Percentiles rank a stretch among this genome's conserved stretches.
Conservation (phyloP, 441 rosid species). For the Sinapis alba region DNA sequence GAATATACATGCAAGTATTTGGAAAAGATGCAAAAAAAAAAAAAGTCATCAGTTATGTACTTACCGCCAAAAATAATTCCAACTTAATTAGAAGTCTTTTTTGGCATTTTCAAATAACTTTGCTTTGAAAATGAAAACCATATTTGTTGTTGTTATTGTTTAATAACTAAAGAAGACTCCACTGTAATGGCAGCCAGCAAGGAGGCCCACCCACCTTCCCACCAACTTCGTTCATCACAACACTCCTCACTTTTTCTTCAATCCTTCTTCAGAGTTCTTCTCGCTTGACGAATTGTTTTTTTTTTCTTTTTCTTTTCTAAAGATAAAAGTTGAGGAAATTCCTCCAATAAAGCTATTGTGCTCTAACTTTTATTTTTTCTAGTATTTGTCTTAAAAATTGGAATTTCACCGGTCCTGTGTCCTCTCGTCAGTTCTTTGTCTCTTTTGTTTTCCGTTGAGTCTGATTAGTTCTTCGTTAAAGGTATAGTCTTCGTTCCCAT, state of each 20-base stretch:
- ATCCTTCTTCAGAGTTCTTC: constrained; percentile 12
- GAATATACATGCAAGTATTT: neutral
- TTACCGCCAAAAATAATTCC: neutral
- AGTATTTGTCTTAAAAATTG: neutral
- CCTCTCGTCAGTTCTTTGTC: neutral
- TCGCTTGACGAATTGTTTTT: neutral
- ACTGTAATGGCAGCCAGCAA: constrained; percentile 16
- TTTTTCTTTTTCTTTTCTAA: neutral
- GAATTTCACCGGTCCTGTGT: neutral
- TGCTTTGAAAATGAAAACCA: neutral
- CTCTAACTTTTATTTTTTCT: neutral
- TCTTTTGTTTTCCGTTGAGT: neutral
- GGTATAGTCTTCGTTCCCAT: constrained; percentile 21
- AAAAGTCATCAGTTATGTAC: neutral
- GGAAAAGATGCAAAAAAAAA: neutral
- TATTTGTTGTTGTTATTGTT: neutral
- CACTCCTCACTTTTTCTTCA: constrained; percentile 8
- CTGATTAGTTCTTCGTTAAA: constrained; percentile 4
- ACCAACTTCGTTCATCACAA: constrained; percentile 29
- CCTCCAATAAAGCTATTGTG: constrained; percentile 8
- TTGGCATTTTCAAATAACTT: neutral
- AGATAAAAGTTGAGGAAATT: neutral
- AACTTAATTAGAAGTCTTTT: neutral
- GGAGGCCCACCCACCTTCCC: constrained; percentile 28
- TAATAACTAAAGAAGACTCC: neutral